phyloP scores from a whole-genome alignment of 805 yeast species.

The Komagataella ulmi region DNA sequence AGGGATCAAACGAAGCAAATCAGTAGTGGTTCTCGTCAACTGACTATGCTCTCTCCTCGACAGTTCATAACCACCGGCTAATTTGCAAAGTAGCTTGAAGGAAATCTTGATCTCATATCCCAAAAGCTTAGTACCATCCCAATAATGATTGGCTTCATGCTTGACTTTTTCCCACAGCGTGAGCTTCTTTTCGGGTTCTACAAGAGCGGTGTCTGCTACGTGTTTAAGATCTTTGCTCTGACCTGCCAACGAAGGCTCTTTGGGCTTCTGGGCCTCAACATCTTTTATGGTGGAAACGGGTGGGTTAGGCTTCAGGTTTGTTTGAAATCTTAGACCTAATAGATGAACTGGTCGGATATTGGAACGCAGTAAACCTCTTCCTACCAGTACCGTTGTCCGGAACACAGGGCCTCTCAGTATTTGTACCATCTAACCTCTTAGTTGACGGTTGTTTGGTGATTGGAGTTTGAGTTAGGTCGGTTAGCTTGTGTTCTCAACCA shows the following conservation, averaged over 20 bases:
- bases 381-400: not conserved
- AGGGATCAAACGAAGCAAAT: conserved; percentile 79
- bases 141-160: conserved; percentile 81
- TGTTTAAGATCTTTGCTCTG: not conserved
- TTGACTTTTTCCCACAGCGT: conserved; percentile 76
- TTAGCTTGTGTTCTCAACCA: not conserved
- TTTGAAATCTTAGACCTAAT: not conserved
- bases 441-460: not conserved
- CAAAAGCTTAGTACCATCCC: conserved; percentile 87
- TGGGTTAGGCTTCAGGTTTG: not conserved
- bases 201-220: not conserved
- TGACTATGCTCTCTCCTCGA: conserved; percentile 86
- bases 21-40: conserved; percentile 74
- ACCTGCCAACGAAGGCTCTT: not conserved
- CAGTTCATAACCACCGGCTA: conserved; percentile 82
- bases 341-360: not conserved
- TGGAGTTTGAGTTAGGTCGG: not conserved
- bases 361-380: not conserved
- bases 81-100: conserved; percentile 63
- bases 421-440: not conserved
- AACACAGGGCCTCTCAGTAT: not conserved
- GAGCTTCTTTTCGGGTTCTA: conserved; percentile 23
- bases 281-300: not conserved
- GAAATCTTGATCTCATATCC: conserved; percentile 84
- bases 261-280: not conserved